phyloP scores from a whole-genome alignment of 1,284 basidiomycete genomes.

The Melampsora larici-populina region DNA sequence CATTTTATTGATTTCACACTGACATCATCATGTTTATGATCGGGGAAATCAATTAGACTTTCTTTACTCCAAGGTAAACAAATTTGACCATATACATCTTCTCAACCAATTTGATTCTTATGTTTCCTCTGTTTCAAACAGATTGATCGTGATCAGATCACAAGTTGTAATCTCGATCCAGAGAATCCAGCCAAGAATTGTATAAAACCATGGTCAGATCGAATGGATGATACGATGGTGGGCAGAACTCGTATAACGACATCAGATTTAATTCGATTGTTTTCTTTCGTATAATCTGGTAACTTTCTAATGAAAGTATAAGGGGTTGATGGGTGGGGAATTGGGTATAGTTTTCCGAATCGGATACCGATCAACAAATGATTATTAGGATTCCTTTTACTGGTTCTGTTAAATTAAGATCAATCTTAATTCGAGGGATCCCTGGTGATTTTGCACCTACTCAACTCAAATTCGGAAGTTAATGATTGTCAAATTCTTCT shows the following conservation, averaged over 20 bases:
- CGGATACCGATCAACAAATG: constrained; percentile 76
- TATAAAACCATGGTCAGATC: constrained; percentile 33
- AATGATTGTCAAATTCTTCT: too few species aligned
- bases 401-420: constrained; percentile 69
- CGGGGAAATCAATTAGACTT: neutral
- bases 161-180: constrained; percentile 15
- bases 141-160: constrained; percentile 18
- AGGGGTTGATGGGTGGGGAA: too few species aligned
- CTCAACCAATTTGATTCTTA: too few species aligned
- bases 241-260: neutral
- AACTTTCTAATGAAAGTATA: too few species aligned
- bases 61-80: constrained; percentile 23
- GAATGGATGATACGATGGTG: constrained; percentile 11
- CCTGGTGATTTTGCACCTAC: constrained; percentile 68
- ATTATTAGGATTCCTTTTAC: constrained; percentile 71
- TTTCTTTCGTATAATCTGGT: neutral
- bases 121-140: neutral
- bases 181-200: constrained; percentile 19
- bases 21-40: too few species aligned
- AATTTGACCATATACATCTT: too few species aligned
- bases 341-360: constrained; percentile 64
- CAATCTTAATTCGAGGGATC: constrained; percentile 69
- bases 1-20: too few species aligned
- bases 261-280: neutral
- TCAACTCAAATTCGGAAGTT: constrained; percentile 64